Base-by-base conservation (phyloP, 1,284 basidiomycete genomes). In the Trichosporon ovoides region DNA sequence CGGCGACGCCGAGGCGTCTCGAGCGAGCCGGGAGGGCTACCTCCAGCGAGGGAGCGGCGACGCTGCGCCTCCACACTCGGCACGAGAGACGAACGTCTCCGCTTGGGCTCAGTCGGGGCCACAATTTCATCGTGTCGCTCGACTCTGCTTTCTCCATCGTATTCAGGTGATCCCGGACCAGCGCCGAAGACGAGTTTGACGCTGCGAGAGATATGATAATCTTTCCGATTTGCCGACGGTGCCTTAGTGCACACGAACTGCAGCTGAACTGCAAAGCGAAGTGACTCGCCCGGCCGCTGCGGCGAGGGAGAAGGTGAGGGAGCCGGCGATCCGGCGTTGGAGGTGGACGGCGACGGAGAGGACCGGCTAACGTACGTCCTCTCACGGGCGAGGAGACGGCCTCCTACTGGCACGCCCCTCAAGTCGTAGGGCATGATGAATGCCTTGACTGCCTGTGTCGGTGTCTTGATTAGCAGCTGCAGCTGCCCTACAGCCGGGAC, bases 341-440 rank as follows among this genome's bases (percentile, higher is more conserved):
- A 19, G 33, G 11, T 14, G 13, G 49, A 19, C 18, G 19, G 31
- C 1, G 33, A 5, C 34, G 20, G 9, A 3, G 53, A 46, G 31
- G 38, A 6, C 18, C 53, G 38, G 18, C 20, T 19, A 4, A 71
- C 65, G 56, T 71, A 77, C 10, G 67, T 73, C 50, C 74, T 58
- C 52, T 78, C 76, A 28, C 75, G 65, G 1, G 70, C 67, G 6
- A 77, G 60, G n/a, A 78, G 33, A 31, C 73, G 60, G 1, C 70
- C 74, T 5, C 75, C 74, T 7, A 66, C 22, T 2, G 62, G 57
- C 54, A 82, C 68, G 7, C 68, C 65, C 4, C 71, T 66, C 11
- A 82, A 68, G 60, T 82, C 81, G 61, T 82, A 82, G 0, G 80
- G 79, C 3, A 82, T 66, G 2, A 82, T 66, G 59, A 82, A 82